Conservation (phyloP, 208 protist genomes). For the Herpetomonas tarakana region DNA sequence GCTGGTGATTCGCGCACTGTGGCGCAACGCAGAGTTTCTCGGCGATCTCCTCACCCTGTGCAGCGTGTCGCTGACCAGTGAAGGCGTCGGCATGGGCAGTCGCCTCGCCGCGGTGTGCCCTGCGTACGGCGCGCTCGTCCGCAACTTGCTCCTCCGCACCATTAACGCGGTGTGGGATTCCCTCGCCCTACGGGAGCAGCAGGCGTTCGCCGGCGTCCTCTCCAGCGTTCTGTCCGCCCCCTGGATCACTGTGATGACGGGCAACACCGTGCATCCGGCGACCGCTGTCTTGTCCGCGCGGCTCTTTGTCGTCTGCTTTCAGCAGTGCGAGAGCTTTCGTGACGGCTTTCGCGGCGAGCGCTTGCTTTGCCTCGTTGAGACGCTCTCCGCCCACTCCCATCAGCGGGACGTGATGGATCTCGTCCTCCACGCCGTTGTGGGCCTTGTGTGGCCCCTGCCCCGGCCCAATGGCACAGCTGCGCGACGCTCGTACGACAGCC, state of each 20-base stretch:
- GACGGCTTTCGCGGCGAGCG: constrained; percentile 13
- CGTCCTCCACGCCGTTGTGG: constrained; percentile 42
- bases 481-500: background rate
- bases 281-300: constrained; percentile 43
- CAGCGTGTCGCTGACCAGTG: constrained; percentile 34
- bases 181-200: constrained; percentile 11
- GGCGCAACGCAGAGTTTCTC: constrained; percentile 27
- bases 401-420: constrained; percentile 47
- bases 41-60: constrained; percentile 35
- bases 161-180: constrained; percentile 39
- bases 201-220: constrained; percentile 20
- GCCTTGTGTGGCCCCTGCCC: constrained; percentile 23
- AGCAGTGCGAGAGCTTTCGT: constrained; percentile 33
- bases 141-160: constrained; percentile 47
- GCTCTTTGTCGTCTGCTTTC: constrained; percentile 55
- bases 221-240: constrained; percentile 31
- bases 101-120: constrained; percentile 28
- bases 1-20: constrained; percentile 19
- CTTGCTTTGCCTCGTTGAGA: constrained; percentile 22
- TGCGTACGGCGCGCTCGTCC: constrained; percentile 40
- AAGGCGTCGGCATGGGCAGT: constrained; percentile 28
- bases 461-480: constrained; percentile 13
- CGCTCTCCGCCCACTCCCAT: constrained; percentile 42
- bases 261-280: constrained; percentile 37
- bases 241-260: constrained; percentile 54